Evolutionary conservation across 345 rosid genomes (phyloP).

Genomic region (Pelargonium nanum): DNA sequence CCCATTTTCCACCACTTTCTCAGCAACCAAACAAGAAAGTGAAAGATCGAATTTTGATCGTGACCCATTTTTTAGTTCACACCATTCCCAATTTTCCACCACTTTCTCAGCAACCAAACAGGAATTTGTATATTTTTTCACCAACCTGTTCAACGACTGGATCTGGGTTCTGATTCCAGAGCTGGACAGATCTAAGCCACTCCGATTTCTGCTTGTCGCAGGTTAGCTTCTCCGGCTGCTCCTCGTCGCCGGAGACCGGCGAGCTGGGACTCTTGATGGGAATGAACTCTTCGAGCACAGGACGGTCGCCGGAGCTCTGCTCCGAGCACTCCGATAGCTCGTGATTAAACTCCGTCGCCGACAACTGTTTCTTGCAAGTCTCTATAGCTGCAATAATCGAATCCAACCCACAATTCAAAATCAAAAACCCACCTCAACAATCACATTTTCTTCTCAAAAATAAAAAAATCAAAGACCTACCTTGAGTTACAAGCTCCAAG

Average conservation of each 20-base stretch:
- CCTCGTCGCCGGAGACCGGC: conserved; percentile 16
- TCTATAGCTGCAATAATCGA: conserved; percentile 54
- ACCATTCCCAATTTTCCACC: too few species aligned
- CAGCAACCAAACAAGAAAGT: neutral
- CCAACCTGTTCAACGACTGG: conserved; percentile 33
- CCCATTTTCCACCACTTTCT: conserved; percentile 9
- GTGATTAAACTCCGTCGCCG: conserved; percentile 45
- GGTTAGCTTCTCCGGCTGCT: conserved; percentile 8
- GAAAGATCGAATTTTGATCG: neutral
- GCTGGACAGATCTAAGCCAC: conserved; percentile 96
- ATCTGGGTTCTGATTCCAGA: conserved; percentile 79
- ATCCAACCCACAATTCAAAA: neutral
- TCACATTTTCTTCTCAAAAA: neutral
- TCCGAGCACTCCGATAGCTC: conserved; percentile 79
- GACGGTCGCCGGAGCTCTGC: conserved; percentile 64
- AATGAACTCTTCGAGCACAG: conserved; percentile 72
- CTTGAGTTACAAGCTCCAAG: conserved; percentile 81
- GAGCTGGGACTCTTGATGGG: conserved; percentile 46
- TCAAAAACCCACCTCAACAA: neutral
- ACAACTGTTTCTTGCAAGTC: conserved; percentile 58
- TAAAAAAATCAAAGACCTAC: conserved; percentile 17
- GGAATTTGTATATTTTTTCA: neutral
- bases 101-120: neutral
- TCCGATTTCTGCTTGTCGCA: conserved; percentile 61
- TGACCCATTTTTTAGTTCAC: too few species aligned